Evolutionary conservation across 129 eudicot genomes (phyloP), one percentile per base, ranked within the genome.

Genomic region (Tagetes erecta): DNA sequence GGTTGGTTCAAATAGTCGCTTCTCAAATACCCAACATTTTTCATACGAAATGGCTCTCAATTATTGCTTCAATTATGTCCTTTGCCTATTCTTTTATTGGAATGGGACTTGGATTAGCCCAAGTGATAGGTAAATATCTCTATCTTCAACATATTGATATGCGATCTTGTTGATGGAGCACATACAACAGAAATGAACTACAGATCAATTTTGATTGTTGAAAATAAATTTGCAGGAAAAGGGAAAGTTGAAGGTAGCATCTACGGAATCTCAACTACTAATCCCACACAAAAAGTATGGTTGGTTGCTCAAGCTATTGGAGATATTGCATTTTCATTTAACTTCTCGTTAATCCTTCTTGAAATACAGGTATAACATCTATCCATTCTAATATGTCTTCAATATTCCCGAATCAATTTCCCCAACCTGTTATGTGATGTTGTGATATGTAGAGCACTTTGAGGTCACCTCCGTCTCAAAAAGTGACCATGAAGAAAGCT

Each of bases 21-120:
- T 94, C 99, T 20, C 97, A 94, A 68, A 90, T 91, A 73, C 97
- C 97, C 50, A 71, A 86, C 73, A 86, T 94, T 73, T 86, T 70
- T 51, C 80, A 91, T 47, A 88, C 85, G 1, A 71, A 83, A 74
- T 94, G 97, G 97, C 92, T 91, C 39, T 94, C 99, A 1, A 56
- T 87, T 52, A 75, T 88, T 75, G 94, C 97, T 47, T 91, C 97
- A 51, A 53, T 79, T 80, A 91, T 94, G 99, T 94, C 99, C 12
- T 88, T 91, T 83, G 74, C 91, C 30, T 94, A 94, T 76, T 80
- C 99, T 40, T 60, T 59, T 70, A 84, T 94, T 13, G 95, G 92
- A 46, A 84, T 88, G 8, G 87, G 83, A 49, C 97, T 91, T 74
- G 91, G 91, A 67, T 68, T 91, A 63, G 91, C 84, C 33, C 86